These are phyloP conservation scores for Saturnispora silvae DNA, from an alignment of 805 yeast species.

Conservation along the genomic window DNA sequence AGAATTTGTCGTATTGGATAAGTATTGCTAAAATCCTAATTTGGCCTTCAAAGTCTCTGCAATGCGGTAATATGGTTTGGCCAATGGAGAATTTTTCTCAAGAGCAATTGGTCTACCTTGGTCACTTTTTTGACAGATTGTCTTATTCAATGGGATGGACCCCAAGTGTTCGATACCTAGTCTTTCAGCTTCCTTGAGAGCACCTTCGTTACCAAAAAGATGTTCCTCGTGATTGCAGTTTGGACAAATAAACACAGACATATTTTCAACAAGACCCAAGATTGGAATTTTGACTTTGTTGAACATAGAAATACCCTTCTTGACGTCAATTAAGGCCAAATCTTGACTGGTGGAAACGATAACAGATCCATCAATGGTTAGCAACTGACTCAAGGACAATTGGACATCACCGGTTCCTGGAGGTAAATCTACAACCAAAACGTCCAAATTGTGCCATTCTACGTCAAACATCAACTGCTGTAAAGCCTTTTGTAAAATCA, in stretches of 20 bases:
- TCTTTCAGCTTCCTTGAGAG: slow-evolving; percentile 35
- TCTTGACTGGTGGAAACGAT: slow-evolving; percentile 84
- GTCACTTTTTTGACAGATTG: slow-evolving; percentile 53
- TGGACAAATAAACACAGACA: slow-evolving; percentile 71
- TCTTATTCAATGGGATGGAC: slow-evolving; percentile 53
- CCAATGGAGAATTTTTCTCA: slow-evolving; percentile 26
- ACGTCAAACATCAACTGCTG: slow-evolving; percentile 80
- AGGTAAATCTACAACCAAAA: slow-evolving; percentile 72
- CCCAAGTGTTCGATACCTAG: slow-evolving; percentile 46
- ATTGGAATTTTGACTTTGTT: slow-evolving; percentile 60
- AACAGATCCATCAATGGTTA: slow-evolving; percentile 69
- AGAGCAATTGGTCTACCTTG: slow-evolving; percentile 54
- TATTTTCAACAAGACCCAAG: slow-evolving; percentile 70
- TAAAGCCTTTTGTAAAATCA: slow-evolving; percentile 78
- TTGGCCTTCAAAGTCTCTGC: slow-evolving; percentile 31
- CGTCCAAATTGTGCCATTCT: slow-evolving; percentile 58
- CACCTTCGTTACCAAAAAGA: slow-evolving; percentile 63
- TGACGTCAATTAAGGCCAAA: slow-evolving; percentile 69
- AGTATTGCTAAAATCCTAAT: slow-evolving; percentile 1
- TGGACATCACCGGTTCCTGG: slow-evolving; percentile 91
- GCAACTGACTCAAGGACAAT: slow-evolving; percentile 67
- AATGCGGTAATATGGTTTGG: slow-evolving; percentile 37
- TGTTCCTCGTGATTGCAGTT: slow-evolving; percentile 65
- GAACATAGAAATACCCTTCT: slow-evolving; percentile 73
- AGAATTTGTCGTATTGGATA: no score